Evolutionary conservation across 1,284 basidiomycete genomes (phyloP).

Genomic region (Coniferiporia sulphurascens): DNA sequence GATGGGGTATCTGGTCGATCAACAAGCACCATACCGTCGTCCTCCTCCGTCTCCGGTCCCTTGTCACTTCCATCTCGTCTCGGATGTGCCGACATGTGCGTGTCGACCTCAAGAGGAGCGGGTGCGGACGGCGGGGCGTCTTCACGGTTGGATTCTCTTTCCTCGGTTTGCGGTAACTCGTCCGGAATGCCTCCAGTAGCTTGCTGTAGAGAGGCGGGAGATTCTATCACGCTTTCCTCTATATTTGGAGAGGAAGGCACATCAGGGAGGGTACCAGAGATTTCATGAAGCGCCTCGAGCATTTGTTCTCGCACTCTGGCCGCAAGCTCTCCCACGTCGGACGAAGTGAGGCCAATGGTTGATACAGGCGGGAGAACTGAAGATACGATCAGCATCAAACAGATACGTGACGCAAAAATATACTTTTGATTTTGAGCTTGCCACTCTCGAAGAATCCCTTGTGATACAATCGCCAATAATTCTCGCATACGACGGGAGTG

Average conservation of each 20-base stretch:
- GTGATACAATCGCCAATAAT: slow-evolving; percentile 86
- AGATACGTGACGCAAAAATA: slow-evolving; percentile 4
- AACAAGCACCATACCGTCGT: slow-evolving; percentile 74
- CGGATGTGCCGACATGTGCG: neutral
- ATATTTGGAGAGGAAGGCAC: slow-evolving; percentile 19
- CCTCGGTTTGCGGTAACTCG: slow-evolving; percentile 17
- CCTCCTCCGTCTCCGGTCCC: slow-evolving; percentile 68
- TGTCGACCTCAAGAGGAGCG: slow-evolving; percentile 12
- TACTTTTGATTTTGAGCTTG: slow-evolving; percentile 78
- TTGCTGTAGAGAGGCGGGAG: slow-evolving; percentile 4
- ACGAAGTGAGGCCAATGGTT: slow-evolving; percentile 61
- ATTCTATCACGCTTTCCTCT: slow-evolving; percentile 5
- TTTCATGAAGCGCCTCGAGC: slow-evolving; percentile 63
- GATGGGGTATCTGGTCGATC: slow-evolving; percentile 43
- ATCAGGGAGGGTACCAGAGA: slow-evolving; percentile 47
- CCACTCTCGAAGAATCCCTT: slow-evolving; percentile 77
- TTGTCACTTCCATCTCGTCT: slow-evolving; percentile 46
- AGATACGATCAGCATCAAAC: slow-evolving; percentile 8
- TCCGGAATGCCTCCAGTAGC: slow-evolving; percentile 1
- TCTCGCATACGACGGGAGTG: slow-evolving; percentile 90
- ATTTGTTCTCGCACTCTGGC: slow-evolving; percentile 65
- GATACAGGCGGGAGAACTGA: slow-evolving; percentile 74
- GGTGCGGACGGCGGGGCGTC: slow-evolving; percentile 13
- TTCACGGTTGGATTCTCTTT: slow-evolving; percentile 15
- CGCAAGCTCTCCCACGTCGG: slow-evolving; percentile 62